Conservation (phyloP, 768 basidiomycete species). For the Hemileccinum rubropunctum region DNA sequence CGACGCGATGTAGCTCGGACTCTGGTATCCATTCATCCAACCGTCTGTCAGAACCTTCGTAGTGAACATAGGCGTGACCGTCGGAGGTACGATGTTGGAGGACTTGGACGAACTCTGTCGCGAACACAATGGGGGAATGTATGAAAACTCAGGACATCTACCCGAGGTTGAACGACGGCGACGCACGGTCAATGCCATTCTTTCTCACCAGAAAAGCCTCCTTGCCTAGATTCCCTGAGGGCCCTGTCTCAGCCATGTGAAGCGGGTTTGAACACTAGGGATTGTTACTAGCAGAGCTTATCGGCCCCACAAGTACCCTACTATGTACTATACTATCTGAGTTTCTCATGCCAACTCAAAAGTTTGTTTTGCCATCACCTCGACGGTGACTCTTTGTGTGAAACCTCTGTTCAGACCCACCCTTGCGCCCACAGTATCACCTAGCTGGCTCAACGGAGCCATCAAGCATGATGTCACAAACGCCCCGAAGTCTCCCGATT, state of each 20-base stretch:
- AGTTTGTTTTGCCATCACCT: too few relatives aligned
- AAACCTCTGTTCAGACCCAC: too few relatives aligned
- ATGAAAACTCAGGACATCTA: conserved; percentile 10
- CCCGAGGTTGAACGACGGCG: conserved; percentile 8
- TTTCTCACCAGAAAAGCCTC: conserved; percentile 29
- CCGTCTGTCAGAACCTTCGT: conserved; percentile 64
- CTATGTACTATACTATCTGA: too few relatives aligned
- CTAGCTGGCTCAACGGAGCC: too few relatives aligned
- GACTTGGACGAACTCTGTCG: conserved; percentile 47
- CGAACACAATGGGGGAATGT: not conserved
- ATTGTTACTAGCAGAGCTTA: too few relatives aligned
- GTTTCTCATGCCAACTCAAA: too few relatives aligned
- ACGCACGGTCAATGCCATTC: conserved; percentile 37
- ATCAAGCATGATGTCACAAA: too few relatives aligned
- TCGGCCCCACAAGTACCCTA: too few relatives aligned
- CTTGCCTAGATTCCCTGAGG: conserved; percentile 2
- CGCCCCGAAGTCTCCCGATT: too few relatives aligned
- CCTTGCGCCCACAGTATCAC: too few relatives aligned
- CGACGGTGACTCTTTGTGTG: too few relatives aligned
- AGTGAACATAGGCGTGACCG: conserved; percentile 68
- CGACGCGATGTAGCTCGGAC: conserved; percentile 32
- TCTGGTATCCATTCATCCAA: conserved; percentile 73
- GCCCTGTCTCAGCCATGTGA: conserved; percentile 21
- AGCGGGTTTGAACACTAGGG: not conserved
- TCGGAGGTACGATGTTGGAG: conserved; percentile 43